Evolutionary conservation across 1,284 basidiomycete species (phyloP).

Genomic region (Coniferiporia sulphurascens): DNA sequence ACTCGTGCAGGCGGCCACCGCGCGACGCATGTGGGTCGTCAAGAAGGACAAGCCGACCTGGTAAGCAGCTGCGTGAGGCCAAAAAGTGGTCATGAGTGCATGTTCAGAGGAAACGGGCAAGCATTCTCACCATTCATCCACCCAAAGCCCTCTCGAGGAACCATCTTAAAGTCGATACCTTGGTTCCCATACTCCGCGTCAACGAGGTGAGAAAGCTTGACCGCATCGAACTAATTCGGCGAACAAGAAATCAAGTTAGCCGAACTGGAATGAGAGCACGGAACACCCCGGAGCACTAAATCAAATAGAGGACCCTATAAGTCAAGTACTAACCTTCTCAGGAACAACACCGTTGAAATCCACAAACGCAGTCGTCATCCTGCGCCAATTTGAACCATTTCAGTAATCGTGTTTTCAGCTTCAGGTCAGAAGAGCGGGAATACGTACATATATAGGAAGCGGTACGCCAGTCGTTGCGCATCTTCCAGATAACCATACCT

Average conservation of each 20-base stretch:
- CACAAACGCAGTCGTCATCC: constrained; percentile 89
- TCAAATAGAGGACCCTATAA: neutral
- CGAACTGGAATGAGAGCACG: neutral
- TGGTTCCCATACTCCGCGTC: constrained; percentile 99
- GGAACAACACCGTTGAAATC: constrained; percentile 98
- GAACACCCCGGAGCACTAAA: neutral
- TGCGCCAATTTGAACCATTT: constrained; percentile 25
- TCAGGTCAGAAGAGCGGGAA: neutral
- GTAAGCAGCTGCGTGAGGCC: constrained; percentile 67
- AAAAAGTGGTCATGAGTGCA: neutral
- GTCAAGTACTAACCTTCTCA: constrained; percentile 65
- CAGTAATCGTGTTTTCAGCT: neutral
- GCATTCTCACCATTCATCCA: constrained; percentile 81
- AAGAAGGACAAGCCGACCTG: constrained; percentile 95
- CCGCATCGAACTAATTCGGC: constrained; percentile 78
- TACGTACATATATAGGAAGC: constrained; percentile 92
- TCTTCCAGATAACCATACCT: constrained; percentile 95
- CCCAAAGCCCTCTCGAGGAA: constrained; percentile 95
- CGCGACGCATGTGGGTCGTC: constrained; percentile 89
- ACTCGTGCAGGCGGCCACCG: constrained; percentile 88
- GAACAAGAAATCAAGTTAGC: neutral
- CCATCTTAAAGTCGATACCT: constrained; percentile 94
- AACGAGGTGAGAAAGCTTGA: constrained; percentile 90
- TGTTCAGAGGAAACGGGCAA: neutral
- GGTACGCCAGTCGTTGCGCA: constrained; percentile 88